Evolutionary conservation across 306 rosid species (phyloP), one percentile per base, ranked within the genome.

Genomic region (Prunus davidiana): DNA sequence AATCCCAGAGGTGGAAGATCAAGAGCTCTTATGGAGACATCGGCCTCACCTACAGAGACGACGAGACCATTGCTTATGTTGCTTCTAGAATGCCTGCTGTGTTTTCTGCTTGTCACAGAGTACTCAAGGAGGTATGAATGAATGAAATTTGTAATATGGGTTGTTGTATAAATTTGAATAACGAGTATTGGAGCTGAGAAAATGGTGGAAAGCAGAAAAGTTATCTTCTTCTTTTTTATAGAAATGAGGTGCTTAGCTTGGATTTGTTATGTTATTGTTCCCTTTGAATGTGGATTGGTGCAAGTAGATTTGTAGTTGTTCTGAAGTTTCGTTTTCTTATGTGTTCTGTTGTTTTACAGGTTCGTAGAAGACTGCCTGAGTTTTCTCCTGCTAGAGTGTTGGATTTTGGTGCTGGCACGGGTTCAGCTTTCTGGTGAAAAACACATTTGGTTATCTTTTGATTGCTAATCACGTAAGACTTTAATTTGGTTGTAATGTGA

Each of bases 71-170:
- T 69, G 93, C 99, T 70, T 96, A 96, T 77, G 96, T 91, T 12
- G 97, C 96, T 64, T 89, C 98, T 25, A 84, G 98, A 24, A 95
- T 95, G 98, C 99, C 98, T 69, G 97, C 99, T 27, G 97, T 95
- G 41, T 95, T 87, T 89, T 95, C 96, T 81, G 92, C 98, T 24
- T 95, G 99, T 79, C 76, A 85, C 79, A 81, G 97, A 91, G 96
- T 92, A 46, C 93, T 95, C 68, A 90, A 85, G 74, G 97, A 95
- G 98, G 98, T 92, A 76, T 19, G 27, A 68, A 34, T 19, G 19
- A 32, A 22, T 25, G 57, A 20, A 46, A 20, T 61, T 62, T 73
- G 57, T 30, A 27, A 45, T 30, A 7, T 12, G 52, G 47, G 2
- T 67, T 20, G 20, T 19, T 11, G 9, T 41, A 20, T 27, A 34